These are phyloP conservation scores for Salmacisia buchloeana DNA, from an alignment of 1,284 basidiomycete genomes.

Conservation along the genomic window DNA sequence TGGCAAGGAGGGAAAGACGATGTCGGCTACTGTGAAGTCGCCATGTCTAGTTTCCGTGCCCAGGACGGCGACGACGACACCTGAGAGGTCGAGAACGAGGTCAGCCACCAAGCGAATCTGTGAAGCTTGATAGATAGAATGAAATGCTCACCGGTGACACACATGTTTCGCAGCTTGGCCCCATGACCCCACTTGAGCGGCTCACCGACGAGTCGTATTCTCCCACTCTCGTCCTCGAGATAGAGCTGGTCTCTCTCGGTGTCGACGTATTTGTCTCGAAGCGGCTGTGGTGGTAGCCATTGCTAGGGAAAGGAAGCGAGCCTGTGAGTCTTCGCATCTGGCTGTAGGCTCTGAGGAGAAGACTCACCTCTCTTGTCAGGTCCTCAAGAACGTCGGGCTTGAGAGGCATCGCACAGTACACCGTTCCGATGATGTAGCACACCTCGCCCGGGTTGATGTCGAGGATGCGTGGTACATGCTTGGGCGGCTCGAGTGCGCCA, in stretches of 20 bases:
- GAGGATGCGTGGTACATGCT: constrained; percentile 74
- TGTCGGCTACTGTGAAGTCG: constrained; percentile 89
- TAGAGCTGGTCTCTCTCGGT: constrained; percentile 74
- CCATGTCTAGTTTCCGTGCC: constrained; percentile 82
- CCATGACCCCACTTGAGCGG: constrained; percentile 23
- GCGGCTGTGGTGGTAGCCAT: constrained; percentile 74
- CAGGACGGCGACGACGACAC: constrained; percentile 80
- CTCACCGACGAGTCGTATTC: constrained; percentile 79
- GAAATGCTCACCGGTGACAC: constrained; percentile 32
- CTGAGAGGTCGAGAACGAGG: constrained; percentile 28
- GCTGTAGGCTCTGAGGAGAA: no score
- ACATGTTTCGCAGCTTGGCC: constrained; percentile 20
- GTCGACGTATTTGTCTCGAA: constrained; percentile 50
- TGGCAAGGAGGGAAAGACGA: constrained; percentile 66
- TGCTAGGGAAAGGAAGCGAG: constrained; percentile 58
- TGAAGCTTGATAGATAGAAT: background rate
- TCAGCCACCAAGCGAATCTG: background rate
- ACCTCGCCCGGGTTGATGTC: constrained; percentile 78
- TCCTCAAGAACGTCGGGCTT: constrained; percentile 97
- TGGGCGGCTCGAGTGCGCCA: constrained; percentile 51
- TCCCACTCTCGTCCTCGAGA: constrained; percentile 91
- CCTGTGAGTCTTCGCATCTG: background rate
- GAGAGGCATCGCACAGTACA: constrained; percentile 96
- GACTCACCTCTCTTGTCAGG: constrained; percentile 74
- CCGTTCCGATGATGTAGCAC: constrained; percentile 86